Percentiles rank a stretch among this genome's conserved stretches.
These are phyloP conservation scores for Casuarina cunninghamiana DNA, from an alignment of 306 rosid species.

Conservation along the genomic window DNA sequence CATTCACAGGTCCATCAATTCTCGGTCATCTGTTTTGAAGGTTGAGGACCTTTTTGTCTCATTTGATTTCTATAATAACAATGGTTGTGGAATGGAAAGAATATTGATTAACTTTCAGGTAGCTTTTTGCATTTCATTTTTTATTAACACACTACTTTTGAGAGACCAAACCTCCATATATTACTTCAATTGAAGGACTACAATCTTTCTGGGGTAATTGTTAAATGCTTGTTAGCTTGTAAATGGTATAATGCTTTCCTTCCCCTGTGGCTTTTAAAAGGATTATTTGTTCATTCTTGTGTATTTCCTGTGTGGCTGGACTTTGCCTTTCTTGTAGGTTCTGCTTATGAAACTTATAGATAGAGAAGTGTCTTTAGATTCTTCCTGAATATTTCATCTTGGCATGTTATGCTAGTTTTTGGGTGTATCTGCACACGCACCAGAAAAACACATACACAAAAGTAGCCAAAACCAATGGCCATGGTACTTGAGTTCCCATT, in stretches of 20 bases:
- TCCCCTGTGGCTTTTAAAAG: conserved; percentile 2
- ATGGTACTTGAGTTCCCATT: neutral
- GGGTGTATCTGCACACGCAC: neutral
- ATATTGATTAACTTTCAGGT: neutral
- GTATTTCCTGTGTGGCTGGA: neutral
- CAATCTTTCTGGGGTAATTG: neutral
- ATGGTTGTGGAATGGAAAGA: conserved; percentile 17
- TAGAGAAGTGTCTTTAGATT: neutral
- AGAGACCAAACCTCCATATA: neutral
- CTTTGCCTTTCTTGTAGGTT: neutral
- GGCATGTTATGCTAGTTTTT: neutral
- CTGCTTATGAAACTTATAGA: neutral
- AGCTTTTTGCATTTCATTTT: conserved; percentile 10
- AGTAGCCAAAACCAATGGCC: neutral
- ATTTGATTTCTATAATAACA: conserved; percentile 4
- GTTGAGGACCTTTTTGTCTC: conserved; percentile 37
- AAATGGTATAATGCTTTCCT: conserved; percentile 3
- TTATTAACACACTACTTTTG: conserved; percentile 11
- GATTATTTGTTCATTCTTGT: neutral
- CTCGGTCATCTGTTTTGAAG: conserved; percentile 90
- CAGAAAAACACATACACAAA: too few species aligned
- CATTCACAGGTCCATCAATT: conserved; percentile 79
- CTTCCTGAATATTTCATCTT: neutral
- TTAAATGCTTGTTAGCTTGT: neutral
- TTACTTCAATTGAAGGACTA: neutral